Evolutionary conservation across 192 early-diverging fungal species (phyloP).

Genomic region (Rhizophagus clarus): DNA sequence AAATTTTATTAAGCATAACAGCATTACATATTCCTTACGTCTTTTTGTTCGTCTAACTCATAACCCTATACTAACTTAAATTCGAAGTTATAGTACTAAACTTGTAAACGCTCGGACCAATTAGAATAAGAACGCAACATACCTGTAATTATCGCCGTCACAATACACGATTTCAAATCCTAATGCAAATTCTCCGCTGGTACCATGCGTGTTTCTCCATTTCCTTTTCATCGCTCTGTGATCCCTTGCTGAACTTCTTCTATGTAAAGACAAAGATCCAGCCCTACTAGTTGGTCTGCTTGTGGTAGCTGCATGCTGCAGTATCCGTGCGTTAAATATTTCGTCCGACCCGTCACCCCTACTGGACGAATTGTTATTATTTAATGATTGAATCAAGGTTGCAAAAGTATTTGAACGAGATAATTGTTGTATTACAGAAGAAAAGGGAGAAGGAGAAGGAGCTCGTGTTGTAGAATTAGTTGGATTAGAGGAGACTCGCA

Average conservation of each 20-base stretch:
- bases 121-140: neutral
- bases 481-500: neutral
- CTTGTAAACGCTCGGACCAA: neutral
- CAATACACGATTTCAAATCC: constrained; percentile 9
- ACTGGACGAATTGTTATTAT: constrained; percentile 17
- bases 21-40: neutral
- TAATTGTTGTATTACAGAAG: constrained; percentile 21
- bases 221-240: constrained; percentile 24
- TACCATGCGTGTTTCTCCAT: neutral
- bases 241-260: constrained; percentile 21
- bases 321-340: constrained; percentile 7
- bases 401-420: constrained; percentile 21
- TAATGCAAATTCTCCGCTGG: constrained; percentile 14
- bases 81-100: neutral
- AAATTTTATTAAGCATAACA: no score
- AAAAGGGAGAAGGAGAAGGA: neutral
- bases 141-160: constrained; percentile 26
- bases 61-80: neutral
- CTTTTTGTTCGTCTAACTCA: neutral
- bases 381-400: constrained; percentile 27
- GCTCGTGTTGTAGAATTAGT: neutral
- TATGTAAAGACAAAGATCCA: constrained; percentile 14
- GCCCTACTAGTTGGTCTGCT: neutral
- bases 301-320: constrained; percentile 7
- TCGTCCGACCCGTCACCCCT: constrained; percentile 6